Base-by-base conservation (phyloP, 345 rosid genomes). In the Ceriops decandra region DNA sequence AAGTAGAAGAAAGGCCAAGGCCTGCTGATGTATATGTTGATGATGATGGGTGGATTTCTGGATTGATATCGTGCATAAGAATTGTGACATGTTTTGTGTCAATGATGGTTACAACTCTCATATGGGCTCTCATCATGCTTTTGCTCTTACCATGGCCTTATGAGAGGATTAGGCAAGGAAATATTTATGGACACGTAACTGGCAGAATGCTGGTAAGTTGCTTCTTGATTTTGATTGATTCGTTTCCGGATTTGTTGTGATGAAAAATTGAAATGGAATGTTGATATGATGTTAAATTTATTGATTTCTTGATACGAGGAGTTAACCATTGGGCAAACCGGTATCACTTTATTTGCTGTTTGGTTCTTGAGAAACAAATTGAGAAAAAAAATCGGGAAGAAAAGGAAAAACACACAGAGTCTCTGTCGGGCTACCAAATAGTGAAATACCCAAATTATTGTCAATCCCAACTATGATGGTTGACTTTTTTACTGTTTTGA, bases 151-250 rank as follows among this genome's bases (percentile, higher is more conserved):
- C 87, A 0, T 86, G 90, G 86, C 83, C 90, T 9, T 52, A 51
- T 52, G 72, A 78, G 82, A 77, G 90, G 71, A 75, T 80, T 46
- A 64, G 82, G 71, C 90, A 82, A 61, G 87, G 87, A 32, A 86
- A 80, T 62, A 66, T 84, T 66, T 86, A 80, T 57, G 87, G 90
- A 20, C 87, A 86, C 74, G 79, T 82, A 6, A 82, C 87, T 68
- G 90, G 87, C 31, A 74, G 90, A 79, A 75, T 86, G 79, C 38
- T 86, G 81, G 87, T 86, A 71, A 80, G 81, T 35, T 49, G 28
- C 28, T 31, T 47, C 31, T 8, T 7, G 24, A 28, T n/a, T 28
- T 11, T 30, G 22, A 16, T n/a, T 62, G 7, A 56, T 47, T 70
- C 17, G n/a, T 70, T 42, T 46, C 46, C 49, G 10, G n/a, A 8